A percentile compares a stretch with the other conserved stretches of the same genome.
Evolutionary conservation across 495 filamentous ascomycete genomes (phyloP).

Genomic region (Talaromyces trachyspermus): DNA sequence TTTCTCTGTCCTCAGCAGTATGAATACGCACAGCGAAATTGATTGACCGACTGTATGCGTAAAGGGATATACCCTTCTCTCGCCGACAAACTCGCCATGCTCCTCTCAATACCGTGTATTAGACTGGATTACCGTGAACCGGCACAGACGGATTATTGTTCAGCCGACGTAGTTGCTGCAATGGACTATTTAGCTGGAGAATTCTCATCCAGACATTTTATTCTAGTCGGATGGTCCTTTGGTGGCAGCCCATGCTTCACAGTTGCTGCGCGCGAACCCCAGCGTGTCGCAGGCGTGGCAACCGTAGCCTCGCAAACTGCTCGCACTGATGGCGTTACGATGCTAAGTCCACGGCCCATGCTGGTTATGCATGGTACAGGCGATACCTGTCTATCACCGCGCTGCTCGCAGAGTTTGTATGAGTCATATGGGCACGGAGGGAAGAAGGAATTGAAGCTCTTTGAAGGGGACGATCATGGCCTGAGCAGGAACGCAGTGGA

Average conservation of each 20-base stretch:
- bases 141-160: constrained; percentile 24
- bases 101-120: constrained; percentile 29
- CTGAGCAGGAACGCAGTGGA: constrained; percentile 23
- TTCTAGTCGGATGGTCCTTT: constrained; percentile 41
- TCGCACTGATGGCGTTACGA: constrained; percentile 77
- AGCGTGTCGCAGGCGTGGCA: constrained; percentile 27
- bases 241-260: constrained; percentile 34
- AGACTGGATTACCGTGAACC: constrained; percentile 37
- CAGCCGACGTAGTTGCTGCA: constrained; percentile 27
- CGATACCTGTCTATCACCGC: constrained; percentile 22
- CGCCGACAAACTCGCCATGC: constrained; percentile 33
- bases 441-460: constrained; percentile 28
- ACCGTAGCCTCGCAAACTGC: constrained; percentile 50
- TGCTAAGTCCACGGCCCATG: constrained; percentile 38
- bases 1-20: no score
- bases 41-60: no score
- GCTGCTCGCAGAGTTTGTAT: constrained; percentile 30
- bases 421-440: constrained; percentile 25
- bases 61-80: constrained; percentile 33
- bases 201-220: constrained; percentile 27
- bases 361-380: constrained; percentile 32
- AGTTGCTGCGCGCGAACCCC: constrained; percentile 22
- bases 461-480: constrained; percentile 36
- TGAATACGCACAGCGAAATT: no score
- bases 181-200: constrained; percentile 29